These are phyloP conservation scores for Coemansia umbellata DNA, from an alignment of 192 early-diverging fungal genomes.

Conservation along the genomic window DNA sequence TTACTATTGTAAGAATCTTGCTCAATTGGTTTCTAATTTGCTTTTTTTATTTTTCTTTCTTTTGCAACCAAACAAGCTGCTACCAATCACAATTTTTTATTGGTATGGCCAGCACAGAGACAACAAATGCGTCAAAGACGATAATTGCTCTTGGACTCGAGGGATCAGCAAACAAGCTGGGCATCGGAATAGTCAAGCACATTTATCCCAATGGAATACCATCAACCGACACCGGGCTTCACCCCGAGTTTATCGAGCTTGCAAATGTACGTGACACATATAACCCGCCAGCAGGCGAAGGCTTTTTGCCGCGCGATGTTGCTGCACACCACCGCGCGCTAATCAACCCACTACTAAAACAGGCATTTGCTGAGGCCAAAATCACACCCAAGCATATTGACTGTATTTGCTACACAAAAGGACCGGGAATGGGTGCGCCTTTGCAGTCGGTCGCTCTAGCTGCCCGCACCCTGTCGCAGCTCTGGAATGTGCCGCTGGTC, in stretches of 20 bases:
- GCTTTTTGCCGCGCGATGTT: slow-evolving; percentile 92
- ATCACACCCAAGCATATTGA: slow-evolving; percentile 75
- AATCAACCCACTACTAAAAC: slow-evolving; percentile 67
- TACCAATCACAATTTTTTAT: too few relatives aligned
- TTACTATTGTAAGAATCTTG: too few relatives aligned
- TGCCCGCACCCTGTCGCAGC: slow-evolving; percentile 85
- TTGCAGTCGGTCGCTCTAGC: slow-evolving; percentile 85
- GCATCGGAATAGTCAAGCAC: slow-evolving; percentile 90
- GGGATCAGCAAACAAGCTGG: slow-evolving; percentile 96
- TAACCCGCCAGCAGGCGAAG: slow-evolving; percentile 93
- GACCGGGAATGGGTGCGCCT: slow-evolving; percentile 98
- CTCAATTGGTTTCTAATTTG: not conserved
- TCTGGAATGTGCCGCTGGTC: slow-evolving; percentile 90
- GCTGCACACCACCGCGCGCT: slow-evolving; percentile 84
- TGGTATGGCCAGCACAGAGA: not conserved
- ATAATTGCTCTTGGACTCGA: slow-evolving; percentile 75
- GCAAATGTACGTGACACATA: slow-evolving; percentile 92
- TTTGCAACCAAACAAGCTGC: too few relatives aligned
- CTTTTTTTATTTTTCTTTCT: too few relatives aligned
- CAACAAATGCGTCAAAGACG: slow-evolving; percentile 15
- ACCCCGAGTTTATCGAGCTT: slow-evolving; percentile 61
- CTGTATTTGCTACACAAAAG: slow-evolving; percentile 96
- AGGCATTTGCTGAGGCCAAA: slow-evolving; percentile 75
- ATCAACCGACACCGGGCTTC: slow-evolving; percentile 39
- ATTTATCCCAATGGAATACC: slow-evolving; percentile 31